A percentile compares a stretch with the other conserved stretches of the same genome.
These are phyloP conservation scores for Piper betle DNA, from an alignment of 164 flowering plant species.

Conservation along the genomic window DNA sequence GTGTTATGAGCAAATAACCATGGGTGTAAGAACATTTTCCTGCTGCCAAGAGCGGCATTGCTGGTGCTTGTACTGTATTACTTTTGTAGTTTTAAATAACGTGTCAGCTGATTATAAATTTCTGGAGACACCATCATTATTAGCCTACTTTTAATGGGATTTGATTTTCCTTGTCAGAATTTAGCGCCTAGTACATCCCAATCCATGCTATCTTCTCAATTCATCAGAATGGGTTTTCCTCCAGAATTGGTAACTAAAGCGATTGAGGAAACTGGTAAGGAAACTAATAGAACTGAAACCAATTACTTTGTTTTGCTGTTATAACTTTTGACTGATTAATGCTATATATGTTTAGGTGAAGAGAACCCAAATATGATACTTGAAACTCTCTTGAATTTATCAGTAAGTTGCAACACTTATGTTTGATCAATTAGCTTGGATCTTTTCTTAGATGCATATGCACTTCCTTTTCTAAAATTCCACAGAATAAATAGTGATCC, in stretches of 20 bases:
- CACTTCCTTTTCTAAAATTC: background rate
- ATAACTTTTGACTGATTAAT: background rate
- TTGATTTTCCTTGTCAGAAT: conserved; percentile 22
- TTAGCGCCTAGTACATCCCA: conserved; percentile 41
- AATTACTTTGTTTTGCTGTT: background rate
- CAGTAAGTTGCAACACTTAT: conserved; percentile 9
- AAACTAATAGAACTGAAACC: background rate
- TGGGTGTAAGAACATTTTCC: too few species aligned
- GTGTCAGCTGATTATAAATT: background rate
- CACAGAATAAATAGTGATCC: too few species aligned
- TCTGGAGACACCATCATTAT: background rate
- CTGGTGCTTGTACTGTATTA: too few species aligned
- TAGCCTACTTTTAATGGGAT: too few species aligned
- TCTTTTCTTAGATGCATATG: background rate
- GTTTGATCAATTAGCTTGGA: background rate
- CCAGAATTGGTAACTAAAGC: conserved; percentile 42
- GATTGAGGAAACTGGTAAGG: conserved; percentile 57
- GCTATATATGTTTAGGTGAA: conserved; percentile 10
- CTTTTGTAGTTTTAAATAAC: too few species aligned
- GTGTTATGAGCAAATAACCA: too few species aligned
- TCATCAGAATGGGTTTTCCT: conserved; percentile 64
- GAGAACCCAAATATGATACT: conserved; percentile 11
- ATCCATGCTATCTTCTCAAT: conserved; percentile 37
- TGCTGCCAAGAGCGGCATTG: too few species aligned
- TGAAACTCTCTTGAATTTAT: conserved; percentile 17